These are phyloP conservation scores for Ceriops tagal DNA, from an alignment of 345 rosid genomes.

Conservation along the genomic window DNA sequence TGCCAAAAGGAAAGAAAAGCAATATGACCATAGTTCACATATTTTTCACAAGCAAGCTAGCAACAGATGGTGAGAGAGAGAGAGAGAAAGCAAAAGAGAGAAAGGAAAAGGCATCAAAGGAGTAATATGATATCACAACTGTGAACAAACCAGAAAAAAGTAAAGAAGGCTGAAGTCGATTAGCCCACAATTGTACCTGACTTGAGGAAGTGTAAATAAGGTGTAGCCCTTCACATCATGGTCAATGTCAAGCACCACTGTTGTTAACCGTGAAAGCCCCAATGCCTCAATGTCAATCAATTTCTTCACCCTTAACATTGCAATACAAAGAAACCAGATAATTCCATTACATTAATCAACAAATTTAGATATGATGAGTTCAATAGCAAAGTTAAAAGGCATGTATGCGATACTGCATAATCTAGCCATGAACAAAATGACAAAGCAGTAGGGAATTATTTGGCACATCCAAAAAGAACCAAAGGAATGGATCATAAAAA, in stretches of 20 bases:
- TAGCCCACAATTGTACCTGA: slow-evolving; percentile 45
- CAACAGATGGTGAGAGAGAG: too few species aligned
- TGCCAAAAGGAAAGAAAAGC: slow-evolving; percentile 27
- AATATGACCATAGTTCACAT: neutral
- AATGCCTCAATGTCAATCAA: slow-evolving; percentile 70
- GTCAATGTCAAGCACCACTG: slow-evolving; percentile 62
- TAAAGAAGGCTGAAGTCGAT: neutral
- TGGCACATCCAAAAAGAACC: neutral
- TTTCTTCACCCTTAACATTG: slow-evolving; percentile 59
- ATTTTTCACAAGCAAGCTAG: neutral
- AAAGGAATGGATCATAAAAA: neutral
- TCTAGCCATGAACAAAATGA: neutral
- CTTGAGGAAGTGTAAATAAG: slow-evolving; percentile 80
- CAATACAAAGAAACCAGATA: neutral
- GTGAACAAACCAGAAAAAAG: neutral
- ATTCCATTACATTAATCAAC: neutral
- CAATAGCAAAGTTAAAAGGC: neutral
- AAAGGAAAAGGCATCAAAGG: too few species aligned
- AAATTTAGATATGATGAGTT: neutral
- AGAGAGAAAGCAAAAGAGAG: too few species aligned
- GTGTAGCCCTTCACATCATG: slow-evolving; percentile 76
- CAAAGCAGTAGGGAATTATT: too few species aligned
- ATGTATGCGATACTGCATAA: neutral
- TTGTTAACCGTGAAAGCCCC: slow-evolving; percentile 64
- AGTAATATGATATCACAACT: too few species aligned